Conservation (phyloP, 805 yeast genomes). For the Wickerhamiella sorbophila region DNA sequence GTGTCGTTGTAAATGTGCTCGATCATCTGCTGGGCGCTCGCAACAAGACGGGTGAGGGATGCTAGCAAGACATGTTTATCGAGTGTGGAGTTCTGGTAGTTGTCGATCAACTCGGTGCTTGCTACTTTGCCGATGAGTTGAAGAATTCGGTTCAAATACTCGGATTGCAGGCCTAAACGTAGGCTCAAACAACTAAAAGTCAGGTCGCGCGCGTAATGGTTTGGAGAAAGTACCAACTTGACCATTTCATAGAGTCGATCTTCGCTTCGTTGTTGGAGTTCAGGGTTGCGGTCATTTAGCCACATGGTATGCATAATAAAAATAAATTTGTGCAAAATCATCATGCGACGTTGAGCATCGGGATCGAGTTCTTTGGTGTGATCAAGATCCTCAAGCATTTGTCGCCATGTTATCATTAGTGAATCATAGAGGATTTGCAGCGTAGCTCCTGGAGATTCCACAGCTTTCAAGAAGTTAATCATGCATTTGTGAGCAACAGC, state of each 20-base stretch:
- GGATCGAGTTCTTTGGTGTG: background rate
- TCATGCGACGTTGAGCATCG: background rate
- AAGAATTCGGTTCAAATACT: background rate
- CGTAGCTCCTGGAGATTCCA: background rate
- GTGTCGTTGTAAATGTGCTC: background rate
- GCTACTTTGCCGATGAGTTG: background rate
- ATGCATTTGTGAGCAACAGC: conserved; percentile 36
- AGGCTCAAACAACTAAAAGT: background rate
- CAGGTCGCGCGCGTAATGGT: background rate
- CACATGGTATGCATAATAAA: background rate
- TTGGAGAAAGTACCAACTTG: conserved; percentile 1
- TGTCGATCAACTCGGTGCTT: background rate
- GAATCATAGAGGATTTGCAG: background rate
- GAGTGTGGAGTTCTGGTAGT: too few species aligned
- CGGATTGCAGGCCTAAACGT: background rate
- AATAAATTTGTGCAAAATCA: background rate
- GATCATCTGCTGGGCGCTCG: background rate
- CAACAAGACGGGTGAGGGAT: background rate
- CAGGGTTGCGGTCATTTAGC: background rate
- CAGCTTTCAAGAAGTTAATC: conserved; percentile 28
- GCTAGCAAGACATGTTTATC: background rate
- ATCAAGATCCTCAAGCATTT: background rate
- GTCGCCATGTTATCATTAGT: background rate
- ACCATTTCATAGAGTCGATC: background rate
- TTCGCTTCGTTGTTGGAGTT: background rate